Base-by-base conservation (phyloP, 1,284 basidiomycete genomes). In the Irpex lacteus region DNA sequence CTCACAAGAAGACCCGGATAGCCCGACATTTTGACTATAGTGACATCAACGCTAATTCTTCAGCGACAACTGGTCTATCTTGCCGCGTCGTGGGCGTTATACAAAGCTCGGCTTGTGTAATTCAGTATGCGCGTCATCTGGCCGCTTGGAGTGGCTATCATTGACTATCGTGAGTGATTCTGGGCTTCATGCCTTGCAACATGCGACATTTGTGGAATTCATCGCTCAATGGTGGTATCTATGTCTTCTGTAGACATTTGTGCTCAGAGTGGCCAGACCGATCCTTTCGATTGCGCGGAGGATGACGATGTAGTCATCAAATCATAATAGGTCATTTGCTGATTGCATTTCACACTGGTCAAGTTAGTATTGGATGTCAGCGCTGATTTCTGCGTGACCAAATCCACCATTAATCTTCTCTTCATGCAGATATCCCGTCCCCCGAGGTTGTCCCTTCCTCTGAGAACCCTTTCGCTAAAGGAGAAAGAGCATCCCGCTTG, bases 391-490 rank as follows among this genome's bases (percentile, higher is more conserved):
- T n/a, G 19, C 40, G 52, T 37, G 1, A 13, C 26, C 26, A 21
- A 9, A 15, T 44, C 40, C 8, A 53, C 49, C 9, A 21, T 34
- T 55, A 49, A 59, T 50, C 7, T 52, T 21, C 44, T 49, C 21
- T 32, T 32, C 50, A 54, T 59, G 62, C 50, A 67, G 70, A 73
- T 73, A 72, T 65, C 63, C 70, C 71, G 72, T 69, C 66, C 50
- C 47, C 70, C 71, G 72, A 74, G 67, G 68, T 70, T 72, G 71
- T 59, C 67, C 72, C 72, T 67, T 64, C n/a, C 50, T 63, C 66
- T 73, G 71, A 68, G 72, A 73, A 71, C 26, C 7, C 32, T 9
- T 32, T 11, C 26, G 26, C 62, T n/a, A 37, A 68, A 74, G 70
- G 69, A 65, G 71, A 71, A 70, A 71, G 68, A 50, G 59, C 34